Conservation (phyloP, 129 eudicot species). For the Centaurea solstitialis region DNA sequence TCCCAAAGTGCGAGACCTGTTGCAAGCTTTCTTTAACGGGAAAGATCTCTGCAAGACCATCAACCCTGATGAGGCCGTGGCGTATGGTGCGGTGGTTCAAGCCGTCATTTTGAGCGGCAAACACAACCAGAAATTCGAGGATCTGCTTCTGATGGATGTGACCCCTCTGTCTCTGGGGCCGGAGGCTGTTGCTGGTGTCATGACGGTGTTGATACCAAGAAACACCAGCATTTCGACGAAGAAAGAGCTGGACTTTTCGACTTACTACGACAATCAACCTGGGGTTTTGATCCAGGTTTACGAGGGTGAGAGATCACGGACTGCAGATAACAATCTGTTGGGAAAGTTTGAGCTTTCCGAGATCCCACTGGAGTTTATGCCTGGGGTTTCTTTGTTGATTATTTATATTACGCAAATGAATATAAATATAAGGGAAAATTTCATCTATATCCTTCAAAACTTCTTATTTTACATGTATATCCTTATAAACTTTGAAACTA, state of each 20-base stretch:
- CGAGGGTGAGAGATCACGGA: slow-evolving; percentile 59
- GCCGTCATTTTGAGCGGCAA: slow-evolving; percentile 57
- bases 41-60: slow-evolving; percentile 66
- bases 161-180: slow-evolving; percentile 53
- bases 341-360: slow-evolving; percentile 58
- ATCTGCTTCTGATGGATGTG: slow-evolving; percentile 46
- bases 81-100: slow-evolving; percentile 67
- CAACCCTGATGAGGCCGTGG: slow-evolving; percentile 69
- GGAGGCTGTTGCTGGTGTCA: slow-evolving; percentile 58
- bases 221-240: slow-evolving; percentile 61
- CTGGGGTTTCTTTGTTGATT: too few relatives aligned
- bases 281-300: slow-evolving; percentile 57
- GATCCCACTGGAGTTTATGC: too few relatives aligned
- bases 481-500: too few relatives aligned
- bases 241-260: slow-evolving; percentile 54
- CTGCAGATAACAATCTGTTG: slow-evolving; percentile 50
- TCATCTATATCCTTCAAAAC: too few relatives aligned
- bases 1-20: slow-evolving; percentile 52
- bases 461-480: too few relatives aligned
- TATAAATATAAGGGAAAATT: too few relatives aligned
- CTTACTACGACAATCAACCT: slow-evolving; percentile 58
- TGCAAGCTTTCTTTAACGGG: slow-evolving; percentile 66
- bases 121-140: slow-evolving; percentile 50
- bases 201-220: slow-evolving; percentile 59
- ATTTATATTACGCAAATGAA: too few relatives aligned